phyloP scores from a whole-genome alignment of 2,329 filamentous ascomycete genomes.

The Acrocalymma vagum region DNA sequence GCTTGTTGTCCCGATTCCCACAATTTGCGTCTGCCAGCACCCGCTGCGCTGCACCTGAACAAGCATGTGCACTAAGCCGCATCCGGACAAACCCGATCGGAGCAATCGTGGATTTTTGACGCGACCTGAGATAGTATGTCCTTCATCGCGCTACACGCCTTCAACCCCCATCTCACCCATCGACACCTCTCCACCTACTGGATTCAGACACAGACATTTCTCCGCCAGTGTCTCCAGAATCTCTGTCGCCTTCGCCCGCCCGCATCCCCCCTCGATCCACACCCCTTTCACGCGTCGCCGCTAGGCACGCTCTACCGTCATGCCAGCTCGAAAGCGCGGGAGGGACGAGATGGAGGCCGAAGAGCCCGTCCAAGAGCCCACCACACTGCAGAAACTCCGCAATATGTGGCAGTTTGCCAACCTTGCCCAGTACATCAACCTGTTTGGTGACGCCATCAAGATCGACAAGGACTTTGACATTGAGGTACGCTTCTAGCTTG shows the following conservation, averaged over 20 bases:
- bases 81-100: no score
- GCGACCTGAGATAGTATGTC: not conserved
- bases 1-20: no score
- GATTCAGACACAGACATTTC: conserved; percentile 1
- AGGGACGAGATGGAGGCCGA: conserved; percentile 64
- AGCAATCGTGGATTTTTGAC: not conserved
- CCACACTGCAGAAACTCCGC: conserved; percentile 71
- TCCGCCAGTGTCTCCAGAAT: not conserved
- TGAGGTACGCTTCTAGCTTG: conserved; percentile 68
- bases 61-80: no score
- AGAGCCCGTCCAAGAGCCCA: conserved; percentile 52
- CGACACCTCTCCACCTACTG: not conserved
- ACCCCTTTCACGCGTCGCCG: conserved; percentile 50
- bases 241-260: not conserved
- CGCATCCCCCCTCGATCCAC: conserved; percentile 11
- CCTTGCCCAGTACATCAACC: conserved; percentile 89
- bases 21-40: no score
- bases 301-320: conserved; percentile 36
- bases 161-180: conserved; percentile 8
- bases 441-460: conserved; percentile 89
- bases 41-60: no score
- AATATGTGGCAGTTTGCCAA: conserved; percentile 97
- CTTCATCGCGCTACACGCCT: conserved; percentile 8
- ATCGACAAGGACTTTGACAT: conserved; percentile 89
- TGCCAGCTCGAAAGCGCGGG: conserved; percentile 49